Conservation (phyloP, 73 alveolate species). For the Durusdinium trenchii region DNA sequence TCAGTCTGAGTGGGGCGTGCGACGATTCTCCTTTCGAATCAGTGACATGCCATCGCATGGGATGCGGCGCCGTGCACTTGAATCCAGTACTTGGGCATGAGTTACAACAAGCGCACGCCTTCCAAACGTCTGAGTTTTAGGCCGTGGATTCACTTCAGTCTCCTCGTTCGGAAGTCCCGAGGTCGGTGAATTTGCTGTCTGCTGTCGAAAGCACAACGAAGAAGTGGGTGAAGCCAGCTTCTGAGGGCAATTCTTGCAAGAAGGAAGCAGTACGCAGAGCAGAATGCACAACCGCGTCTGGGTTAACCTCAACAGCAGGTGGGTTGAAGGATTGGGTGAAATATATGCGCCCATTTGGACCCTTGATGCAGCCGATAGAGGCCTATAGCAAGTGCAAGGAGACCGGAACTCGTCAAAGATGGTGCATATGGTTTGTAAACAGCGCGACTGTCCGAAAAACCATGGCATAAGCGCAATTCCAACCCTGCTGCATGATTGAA, state of each 20-base stretch:
- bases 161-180: neutral
- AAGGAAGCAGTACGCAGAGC: neutral
- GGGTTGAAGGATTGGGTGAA: neutral
- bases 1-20: neutral
- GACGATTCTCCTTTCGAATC: neutral
- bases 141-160: neutral
- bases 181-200: neutral
- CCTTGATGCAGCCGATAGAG: too few relatives aligned
- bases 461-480: too few relatives aligned
- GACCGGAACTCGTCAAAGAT: too few relatives aligned
- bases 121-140: neutral
- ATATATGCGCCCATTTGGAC: too few relatives aligned
- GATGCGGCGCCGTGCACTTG: neutral
- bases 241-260: neutral
- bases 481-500: too few relatives aligned
- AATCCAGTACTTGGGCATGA: neutral
- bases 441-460: too few relatives aligned
- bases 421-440: too few relatives aligned
- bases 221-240: neutral
- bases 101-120: neutral
- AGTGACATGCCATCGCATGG: neutral
- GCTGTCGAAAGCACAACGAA: neutral
- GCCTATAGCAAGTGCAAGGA: too few relatives aligned
- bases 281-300: neutral
- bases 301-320: neutral